Evolutionary conservation across 2,329 filamentous ascomycete genomes (phyloP), one percentile per base, ranked within the genome.

Genomic region (Aspergillus tubingensis): DNA sequence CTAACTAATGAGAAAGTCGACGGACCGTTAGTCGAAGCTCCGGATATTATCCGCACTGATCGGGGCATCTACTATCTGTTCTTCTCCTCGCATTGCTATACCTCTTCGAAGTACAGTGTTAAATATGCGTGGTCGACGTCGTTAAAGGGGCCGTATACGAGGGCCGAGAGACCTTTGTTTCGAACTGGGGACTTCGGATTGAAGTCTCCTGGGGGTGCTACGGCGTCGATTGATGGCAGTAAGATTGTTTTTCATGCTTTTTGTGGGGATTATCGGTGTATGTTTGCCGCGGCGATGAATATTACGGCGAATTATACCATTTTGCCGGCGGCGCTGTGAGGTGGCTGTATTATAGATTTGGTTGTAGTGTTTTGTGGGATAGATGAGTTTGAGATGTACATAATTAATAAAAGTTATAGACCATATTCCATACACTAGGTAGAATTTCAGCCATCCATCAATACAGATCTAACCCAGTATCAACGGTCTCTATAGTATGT

Each of bases 1-100:
- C 77, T 85, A 39, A 85, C 88, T 49, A 77, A 88, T 5, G 84
- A 88, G 51, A 83, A 86, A 23, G 76, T 82, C 6, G 86, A 89
- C 62, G 82, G 85, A 0, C 85, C 85, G 8, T 74, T 88, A 1
- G 79, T 88, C 38, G 86, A 89, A 74, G 86, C 86, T 10, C 86
- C 86, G 0, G 77, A 78, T 55, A 73, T 85, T 44, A 67, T 76
- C 53, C 74, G 75, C 1, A 74, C 78, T 8, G 39, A 68, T 11
- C 23, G 32, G 10, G 71, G 70, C 19, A 72, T 77, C 13, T 88
- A 88, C 66, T 79, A 86, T 57, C 75, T 89, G 49, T 87, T 88
- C 71, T 89, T 83, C 73, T 86, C 83, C 65, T 84, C 81, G 44
- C 82, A 86, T 61, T 87, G 85, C 73, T 88, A 79, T 71, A 79